Percentiles rank a stretch among this genome's conserved stretches.
phyloP scores from a whole-genome alignment of 169 alveolate species.

The Plasmodium adleri region DNA sequence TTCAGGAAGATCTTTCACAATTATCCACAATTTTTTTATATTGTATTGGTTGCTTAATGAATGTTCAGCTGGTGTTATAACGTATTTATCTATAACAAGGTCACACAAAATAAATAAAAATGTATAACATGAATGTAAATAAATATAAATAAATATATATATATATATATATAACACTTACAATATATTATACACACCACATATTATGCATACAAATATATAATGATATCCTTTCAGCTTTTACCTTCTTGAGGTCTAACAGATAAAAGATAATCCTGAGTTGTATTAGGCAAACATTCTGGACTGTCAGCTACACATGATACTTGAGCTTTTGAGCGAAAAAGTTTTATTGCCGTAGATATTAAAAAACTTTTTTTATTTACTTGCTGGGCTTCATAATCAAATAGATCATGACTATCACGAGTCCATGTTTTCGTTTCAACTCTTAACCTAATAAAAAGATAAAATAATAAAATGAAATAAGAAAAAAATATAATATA shows the following conservation, averaged over 20 bases:
- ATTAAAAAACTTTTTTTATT: slow-evolving; percentile 81
- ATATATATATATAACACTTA: background rate
- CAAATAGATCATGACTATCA: slow-evolving; percentile 96
- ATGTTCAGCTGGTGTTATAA: slow-evolving; percentile 85
- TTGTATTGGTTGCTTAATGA: slow-evolving; percentile 74
- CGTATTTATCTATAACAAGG: slow-evolving; percentile 64
- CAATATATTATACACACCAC: background rate
- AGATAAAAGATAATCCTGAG: slow-evolving; percentile 69
- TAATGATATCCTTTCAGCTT: background rate
- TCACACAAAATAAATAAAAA: too few species aligned
- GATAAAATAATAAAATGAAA: slow-evolving; percentile 17
- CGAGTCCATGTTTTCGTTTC: slow-evolving; percentile 95
- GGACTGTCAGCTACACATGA: slow-evolving; percentile 76
- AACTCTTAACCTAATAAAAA: slow-evolving; percentile 82
- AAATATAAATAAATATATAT: background rate
- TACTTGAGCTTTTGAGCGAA: slow-evolving; percentile 75
- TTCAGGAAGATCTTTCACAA: slow-evolving; percentile 90
- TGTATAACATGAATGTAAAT: too few species aligned
- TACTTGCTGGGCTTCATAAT: slow-evolving; percentile 94
- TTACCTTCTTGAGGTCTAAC: slow-evolving; percentile 73
- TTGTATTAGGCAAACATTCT: slow-evolving; percentile 56
- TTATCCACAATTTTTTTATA: slow-evolving; percentile 93
- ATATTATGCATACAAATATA: background rate
- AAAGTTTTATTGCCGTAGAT: slow-evolving; percentile 74
- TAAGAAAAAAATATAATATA: too few species aligned